Evolutionary conservation across 1,284 basidiomycete species (phyloP).

Genomic region (Ganoderma boninense): DNA sequence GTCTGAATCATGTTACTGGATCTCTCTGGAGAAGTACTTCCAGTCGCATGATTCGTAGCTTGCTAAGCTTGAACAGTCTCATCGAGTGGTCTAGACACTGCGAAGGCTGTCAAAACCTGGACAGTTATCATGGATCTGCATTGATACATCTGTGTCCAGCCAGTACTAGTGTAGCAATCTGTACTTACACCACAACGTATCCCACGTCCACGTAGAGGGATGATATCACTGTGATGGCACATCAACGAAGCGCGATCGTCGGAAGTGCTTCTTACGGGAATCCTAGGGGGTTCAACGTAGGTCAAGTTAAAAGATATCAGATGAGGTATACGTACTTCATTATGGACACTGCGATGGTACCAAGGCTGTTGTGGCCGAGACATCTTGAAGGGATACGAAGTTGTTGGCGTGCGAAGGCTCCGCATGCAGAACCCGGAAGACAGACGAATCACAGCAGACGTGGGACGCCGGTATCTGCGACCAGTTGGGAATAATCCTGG

Average conservation of each 20-base stretch:
- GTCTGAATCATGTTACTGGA: neutral
- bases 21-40: neutral
- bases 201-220: neutral
- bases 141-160: neutral
- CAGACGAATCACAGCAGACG: neutral
- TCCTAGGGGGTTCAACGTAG: neutral
- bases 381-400: neutral
- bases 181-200: neutral
- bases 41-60: neutral
- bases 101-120: neutral
- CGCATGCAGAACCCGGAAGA: neutral
- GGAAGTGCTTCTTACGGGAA: neutral
- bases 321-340: neutral
- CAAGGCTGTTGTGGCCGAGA: neutral
- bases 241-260: neutral
- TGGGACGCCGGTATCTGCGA: neutral
- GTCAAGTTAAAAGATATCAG: neutral
- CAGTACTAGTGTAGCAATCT: neutral
- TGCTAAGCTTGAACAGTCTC: neutral
- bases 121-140: conserved; percentile 1
- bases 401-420: neutral
- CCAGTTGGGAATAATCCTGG: conserved; percentile 4
- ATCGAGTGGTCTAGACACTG: neutral
- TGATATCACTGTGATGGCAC: neutral
- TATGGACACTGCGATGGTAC: neutral